Conservation (phyloP, 805 yeast species). For the Grigorovia humatica region DNA sequence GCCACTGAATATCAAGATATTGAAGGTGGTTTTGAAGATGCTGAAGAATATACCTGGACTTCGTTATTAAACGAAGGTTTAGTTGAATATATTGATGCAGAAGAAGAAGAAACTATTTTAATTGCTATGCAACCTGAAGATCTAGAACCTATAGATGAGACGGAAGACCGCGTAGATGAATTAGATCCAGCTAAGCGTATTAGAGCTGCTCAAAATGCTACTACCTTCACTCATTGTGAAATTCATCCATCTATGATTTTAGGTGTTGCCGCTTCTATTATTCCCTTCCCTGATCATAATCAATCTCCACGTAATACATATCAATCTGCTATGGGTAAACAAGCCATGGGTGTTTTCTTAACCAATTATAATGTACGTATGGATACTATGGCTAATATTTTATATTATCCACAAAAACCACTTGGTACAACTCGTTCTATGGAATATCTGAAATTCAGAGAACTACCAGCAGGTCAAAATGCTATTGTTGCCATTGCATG, state of each 20-base stretch:
- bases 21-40: slow-evolving; percentile 48
- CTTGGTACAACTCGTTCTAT: slow-evolving; percentile 97
- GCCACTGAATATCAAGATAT: slow-evolving; percentile 49
- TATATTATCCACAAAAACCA: slow-evolving; percentile 99
- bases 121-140: slow-evolving; percentile 99
- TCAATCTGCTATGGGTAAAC: slow-evolving; percentile 99
- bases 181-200: slow-evolving; percentile 63
- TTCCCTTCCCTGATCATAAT: slow-evolving; percentile 99
- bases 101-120: slow-evolving; percentile 89
- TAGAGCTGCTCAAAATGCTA: slow-evolving; percentile 57
- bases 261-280: slow-evolving; percentile 96
- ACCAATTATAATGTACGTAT: slow-evolving; percentile 93
- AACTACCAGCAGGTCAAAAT: slow-evolving; percentile 96
- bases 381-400: slow-evolving; percentile 82
- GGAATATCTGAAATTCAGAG: slow-evolving; percentile 89
- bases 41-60: slow-evolving; percentile 57
- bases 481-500: slow-evolving; percentile 99
- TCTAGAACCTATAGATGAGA: slow-evolving; percentile 77
- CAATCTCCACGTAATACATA: slow-evolving; percentile 99
- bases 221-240: slow-evolving; percentile 89
- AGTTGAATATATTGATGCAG: slow-evolving; percentile 93
- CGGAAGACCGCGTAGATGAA: slow-evolving; percentile 38
- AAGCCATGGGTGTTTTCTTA: slow-evolving; percentile 99
- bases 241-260: slow-evolving; percentile 95
- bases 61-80: slow-evolving; percentile 73